Evolutionary conservation across 768 basidiomycete genomes (phyloP), one percentile per base, ranked within the genome.

Genomic region (Cystofilobasidium capitatum): DNA sequence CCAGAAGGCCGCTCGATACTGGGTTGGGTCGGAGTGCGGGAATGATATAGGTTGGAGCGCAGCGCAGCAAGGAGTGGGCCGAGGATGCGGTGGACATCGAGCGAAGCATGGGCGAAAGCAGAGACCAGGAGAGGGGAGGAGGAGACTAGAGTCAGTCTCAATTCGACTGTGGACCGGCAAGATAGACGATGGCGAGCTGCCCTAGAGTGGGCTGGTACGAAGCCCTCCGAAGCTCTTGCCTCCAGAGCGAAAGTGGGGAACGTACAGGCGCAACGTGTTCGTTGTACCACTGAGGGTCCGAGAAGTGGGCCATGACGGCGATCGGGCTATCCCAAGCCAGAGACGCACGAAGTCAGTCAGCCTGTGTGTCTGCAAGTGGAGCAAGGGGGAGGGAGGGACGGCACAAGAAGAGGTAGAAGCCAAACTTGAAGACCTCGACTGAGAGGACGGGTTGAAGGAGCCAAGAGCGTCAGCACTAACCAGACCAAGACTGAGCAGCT

Each of bases 341-440:
- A n/a, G n/a, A n/a, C n/a, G n/a, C n/a, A n/a, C 42, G 22, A 44
- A 44, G 42, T 12, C 22, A 12, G 55, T 57, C 29, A 57, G 33
- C 26, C 9, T 51, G n/a, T 57, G 17, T 13, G 12, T 13, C 33
- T 13, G 13, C 55, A 36, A 33, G 14, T 29, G 9, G 7, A 29
- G 33, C 33, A 35, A 9, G 13, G 29, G 13, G n/a, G 12, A 16
- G 26, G 31, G 26, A 13, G 35, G 58, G 13, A 7, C 13, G 31
- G 31, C 10, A 61, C 59, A 61, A 61, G 59, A 61, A 61, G 5
- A 61, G 59, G 59, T 61, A 61, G 40, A 61, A 61, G 2, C 37
- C 59, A 31, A 61, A 61, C 59, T 61, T 61, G 59, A 61, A 61
- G 59, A 61, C 59, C 40, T 61, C 59, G 59, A 61, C 59, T 61